A percentile compares a stretch with the other conserved stretches of the same genome.
Conservation (phyloP, 2,329 filamentous ascomycete genomes). For the Penicillium expansum region DNA sequence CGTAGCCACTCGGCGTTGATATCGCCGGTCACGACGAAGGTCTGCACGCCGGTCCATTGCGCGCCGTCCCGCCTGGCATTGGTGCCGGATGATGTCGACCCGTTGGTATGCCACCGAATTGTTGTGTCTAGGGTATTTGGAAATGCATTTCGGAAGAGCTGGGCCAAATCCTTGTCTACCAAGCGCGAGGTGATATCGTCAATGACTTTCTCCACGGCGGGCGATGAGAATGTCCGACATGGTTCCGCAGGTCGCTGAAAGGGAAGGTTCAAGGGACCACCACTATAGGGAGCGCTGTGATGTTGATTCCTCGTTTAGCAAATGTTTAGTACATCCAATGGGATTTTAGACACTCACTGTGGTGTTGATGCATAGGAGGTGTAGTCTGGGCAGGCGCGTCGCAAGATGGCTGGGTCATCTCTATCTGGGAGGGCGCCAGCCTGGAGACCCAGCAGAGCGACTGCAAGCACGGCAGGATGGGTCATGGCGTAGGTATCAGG, state of each 20-base stretch:
- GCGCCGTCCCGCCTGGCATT: constrained; percentile 51
- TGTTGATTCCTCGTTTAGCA: not conserved
- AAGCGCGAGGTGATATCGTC: constrained; percentile 75
- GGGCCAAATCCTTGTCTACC: constrained; percentile 80
- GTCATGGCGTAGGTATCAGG: constrained; percentile 8
- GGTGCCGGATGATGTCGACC: constrained; percentile 31
- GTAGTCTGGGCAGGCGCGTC: constrained; percentile 64
- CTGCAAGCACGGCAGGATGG: constrained; percentile 11
- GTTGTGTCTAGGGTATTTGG: constrained; percentile 90
- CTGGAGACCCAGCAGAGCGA: constrained; percentile 17
- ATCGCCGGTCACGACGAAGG: constrained; percentile 89
- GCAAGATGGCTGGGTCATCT: constrained; percentile 30
- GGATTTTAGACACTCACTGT: constrained; percentile 52
- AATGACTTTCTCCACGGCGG: constrained; percentile 85
- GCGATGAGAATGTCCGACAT: constrained; percentile 87
- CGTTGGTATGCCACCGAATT: constrained; percentile 78
- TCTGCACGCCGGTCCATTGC: constrained; percentile 80
- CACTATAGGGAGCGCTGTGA: constrained; percentile 70
- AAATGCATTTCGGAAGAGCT: constrained; percentile 92
- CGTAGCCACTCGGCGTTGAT: constrained; percentile 92
- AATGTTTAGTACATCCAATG: not conserved
- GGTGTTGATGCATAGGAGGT: constrained; percentile 55
- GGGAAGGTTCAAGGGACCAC: constrained; percentile 74
- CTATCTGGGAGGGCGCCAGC: constrained; percentile 17
- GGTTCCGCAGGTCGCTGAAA: constrained; percentile 77